Base-by-base conservation (phyloP, 2,329 filamentous ascomycete species). In the Colletotrichum euphorbiae region DNA sequence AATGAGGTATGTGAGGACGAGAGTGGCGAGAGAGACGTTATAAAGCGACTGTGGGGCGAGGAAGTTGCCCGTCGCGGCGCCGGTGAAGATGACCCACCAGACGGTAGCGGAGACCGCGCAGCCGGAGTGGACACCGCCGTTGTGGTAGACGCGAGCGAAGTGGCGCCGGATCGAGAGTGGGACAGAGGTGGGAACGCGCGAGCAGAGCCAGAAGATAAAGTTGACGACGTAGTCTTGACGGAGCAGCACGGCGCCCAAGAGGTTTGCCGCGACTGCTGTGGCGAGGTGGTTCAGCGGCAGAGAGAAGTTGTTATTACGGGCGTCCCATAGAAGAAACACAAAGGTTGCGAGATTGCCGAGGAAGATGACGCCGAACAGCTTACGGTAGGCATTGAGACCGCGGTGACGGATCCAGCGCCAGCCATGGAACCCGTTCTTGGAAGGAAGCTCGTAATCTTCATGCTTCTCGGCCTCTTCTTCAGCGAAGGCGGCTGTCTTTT, bases 1-100 rank as follows among this genome's bases (percentile, higher is more conserved):
- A 45, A 92, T 82, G 40, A 89, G 74, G 74, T 87, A 90, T 11
- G 87, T 85, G 21, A 91, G 77, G 9, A 83, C 80, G 15, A 81
- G 73, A 6, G 78, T 79, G 58, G 79, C 76, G 33, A 85, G 75
- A 51, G 45, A 60, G 36, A 71, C 58, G 12, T 54, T 31, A 54
- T 70, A 61, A 4, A 58, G 21, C 2, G 69, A 43, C 6, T 28
- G 12, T 2, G 42, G n/a, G 31, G 87, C 83, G 24, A 81, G 72
- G 70, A 75, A 62, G 75, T 71, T 72, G 21, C 71, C 69, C 2
- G 72, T 76, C 33, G 73, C 72, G 71, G 72, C 74, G 69, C 72
- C 70, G 4, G 79, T 81, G 46, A 81, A 83, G 36, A 79, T 78
- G 15, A 85, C 72, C 62, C 84, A 82, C 84, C 84, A 86, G 21